Percentiles rank a stretch among this genome's conserved stretches.
These are phyloP conservation scores for Tulasnella sp. DNA, from an alignment of 768 basidiomycete species.

Conservation along the genomic window DNA sequence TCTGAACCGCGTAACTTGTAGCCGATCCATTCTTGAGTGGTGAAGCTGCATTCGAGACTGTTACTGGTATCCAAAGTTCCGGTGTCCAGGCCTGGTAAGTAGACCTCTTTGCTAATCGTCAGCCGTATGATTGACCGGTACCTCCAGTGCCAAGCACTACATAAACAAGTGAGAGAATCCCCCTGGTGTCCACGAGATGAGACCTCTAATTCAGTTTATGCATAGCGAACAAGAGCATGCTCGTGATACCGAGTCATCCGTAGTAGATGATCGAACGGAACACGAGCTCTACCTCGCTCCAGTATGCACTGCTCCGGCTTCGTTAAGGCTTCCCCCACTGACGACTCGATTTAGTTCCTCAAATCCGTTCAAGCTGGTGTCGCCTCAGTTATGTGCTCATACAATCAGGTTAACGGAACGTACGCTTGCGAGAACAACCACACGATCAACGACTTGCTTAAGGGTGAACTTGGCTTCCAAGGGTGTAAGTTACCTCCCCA, in stretches of 20 bases:
- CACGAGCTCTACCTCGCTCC: constrained; percentile 21
- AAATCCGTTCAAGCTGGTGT: constrained; percentile 31
- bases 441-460: constrained; percentile 27
- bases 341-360: constrained; percentile 10
- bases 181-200: not conserved
- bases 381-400: constrained; percentile 43
- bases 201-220: not conserved
- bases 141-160: constrained; percentile 25
- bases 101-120: not conserved
- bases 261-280: constrained; percentile 18
- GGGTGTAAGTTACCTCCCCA: constrained; percentile 22
- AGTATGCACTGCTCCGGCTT: not conserved
- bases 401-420: constrained; percentile 28
- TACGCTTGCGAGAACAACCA: constrained; percentile 25
- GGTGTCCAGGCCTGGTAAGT: constrained; percentile 27
- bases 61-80: constrained; percentile 24
- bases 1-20: not conserved
- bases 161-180: constrained; percentile 19
- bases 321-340: not conserved
- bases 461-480: constrained; percentile 28
- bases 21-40: constrained; percentile 27
- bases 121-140: not conserved
- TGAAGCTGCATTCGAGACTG: constrained; percentile 26
- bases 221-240: constrained; percentile 23
- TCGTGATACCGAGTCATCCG: constrained; percentile 17